Base-by-base conservation (phyloP, 768 basidiomycete species). In the Calocera viscosa region DNA sequence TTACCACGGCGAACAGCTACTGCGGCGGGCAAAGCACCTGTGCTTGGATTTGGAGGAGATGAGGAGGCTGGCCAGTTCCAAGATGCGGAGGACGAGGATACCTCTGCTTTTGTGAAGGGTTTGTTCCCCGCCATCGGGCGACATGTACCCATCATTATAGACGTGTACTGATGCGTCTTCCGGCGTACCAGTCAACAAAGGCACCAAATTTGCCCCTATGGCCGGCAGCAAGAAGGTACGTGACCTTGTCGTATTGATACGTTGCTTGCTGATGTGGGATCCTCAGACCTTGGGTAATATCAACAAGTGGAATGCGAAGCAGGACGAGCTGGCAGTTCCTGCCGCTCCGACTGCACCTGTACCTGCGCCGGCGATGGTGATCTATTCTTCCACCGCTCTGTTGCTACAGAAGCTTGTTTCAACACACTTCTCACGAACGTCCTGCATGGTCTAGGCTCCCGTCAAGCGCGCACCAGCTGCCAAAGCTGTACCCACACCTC, bases 281-380 rank as follows among this genome's bases (percentile, higher is more conserved):
- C 39, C 67, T 67, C 84, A 63, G 89, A 83, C 53, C 14, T 32
- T 60, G 53, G 53, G 53, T 75, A 93, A 94, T 72, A 97, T 99
- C 74, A 87, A 83, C 72, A 97, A 98, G 75, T 99, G 95, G 96
- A 98, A 94, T 74, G 88, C 88, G 78, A 91, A 94, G 11, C 91
- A 95, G 76, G 88, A 88, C 76, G 94, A 93, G 72, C 81, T 96
- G 64, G 68, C 72, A 68, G 49, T 73, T 33, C 65, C 71, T 68
- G 66, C 70, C 53, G 64, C 71, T 30, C 64, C 66, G 73, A 65
- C 75, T 75, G 75, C 71, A 73, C 71, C 70, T 71, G 63, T 49
- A 34, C 63, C 41, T 69, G 22, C 68, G 71, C 28, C 65, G 53
- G 63, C 47, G n/a, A 35, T 67, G n/a, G 19, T 34, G 19, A 39